Evolutionary conservation across 768 basidiomycete species (phyloP).

Genomic region (Exsudoporus frostii): DNA sequence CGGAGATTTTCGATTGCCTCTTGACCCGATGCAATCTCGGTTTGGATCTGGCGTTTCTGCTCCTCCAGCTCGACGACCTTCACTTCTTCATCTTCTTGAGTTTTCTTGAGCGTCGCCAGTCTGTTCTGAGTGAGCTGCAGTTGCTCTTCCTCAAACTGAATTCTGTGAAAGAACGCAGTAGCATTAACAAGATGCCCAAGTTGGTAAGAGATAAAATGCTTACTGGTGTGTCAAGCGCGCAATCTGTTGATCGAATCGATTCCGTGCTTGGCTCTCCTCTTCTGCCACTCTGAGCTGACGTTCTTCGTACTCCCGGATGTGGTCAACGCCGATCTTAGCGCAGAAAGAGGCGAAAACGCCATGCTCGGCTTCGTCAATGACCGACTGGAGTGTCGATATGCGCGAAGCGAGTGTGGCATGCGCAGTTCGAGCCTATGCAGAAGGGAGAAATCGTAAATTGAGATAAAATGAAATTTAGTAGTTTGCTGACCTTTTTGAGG

Average conservation of each 20-base stretch:
- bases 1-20: conserved; percentile 53
- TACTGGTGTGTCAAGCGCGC: conserved; percentile 84
- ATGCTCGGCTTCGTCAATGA: conserved; percentile 78
- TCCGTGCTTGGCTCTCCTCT: conserved; percentile 79
- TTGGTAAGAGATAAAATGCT: conserved; percentile 20
- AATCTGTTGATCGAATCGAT: conserved; percentile 84
- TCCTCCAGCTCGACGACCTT: conserved; percentile 52
- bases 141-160: conserved; percentile 79
- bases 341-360: conserved; percentile 78
- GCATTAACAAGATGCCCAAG: conserved; percentile 1
- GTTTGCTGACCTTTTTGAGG: conserved; percentile 57
- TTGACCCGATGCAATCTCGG: conserved; percentile 59
- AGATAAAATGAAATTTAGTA: neutral
- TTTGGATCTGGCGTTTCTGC: conserved; percentile 52
- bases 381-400: conserved; percentile 50
- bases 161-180: conserved; percentile 39
- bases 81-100: conserved; percentile 48
- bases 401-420: conserved; percentile 51
- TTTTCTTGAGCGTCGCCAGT: conserved; percentile 49
- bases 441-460: neutral
- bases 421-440: conserved; percentile 48
- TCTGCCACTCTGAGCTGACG: conserved; percentile 85
- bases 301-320: conserved; percentile 93
- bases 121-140: conserved; percentile 64
- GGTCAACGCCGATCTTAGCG: conserved; percentile 65